These are phyloP conservation scores for Monilinia aucupariae DNA, from an alignment of 2,329 filamentous ascomycete genomes.

Conservation along the genomic window DNA sequence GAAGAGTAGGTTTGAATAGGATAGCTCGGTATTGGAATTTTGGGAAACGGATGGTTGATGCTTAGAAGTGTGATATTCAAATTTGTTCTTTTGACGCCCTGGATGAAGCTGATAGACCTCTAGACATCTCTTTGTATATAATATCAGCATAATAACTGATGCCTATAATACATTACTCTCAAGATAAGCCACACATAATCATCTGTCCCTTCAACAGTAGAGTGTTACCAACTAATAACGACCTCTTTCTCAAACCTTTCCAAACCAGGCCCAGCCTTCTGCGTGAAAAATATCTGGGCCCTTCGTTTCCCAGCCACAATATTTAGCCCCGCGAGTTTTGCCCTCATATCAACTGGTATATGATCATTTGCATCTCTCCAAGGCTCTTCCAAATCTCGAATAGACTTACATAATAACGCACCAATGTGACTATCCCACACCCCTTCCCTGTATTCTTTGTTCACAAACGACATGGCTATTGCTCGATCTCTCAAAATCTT, in stretches of 20 bases:
- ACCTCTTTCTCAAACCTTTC: neutral
- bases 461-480: slow-evolving; percentile 14
- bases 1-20: no score
- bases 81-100: no score
- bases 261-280: neutral
- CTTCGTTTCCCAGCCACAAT: neutral
- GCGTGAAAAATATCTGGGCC: slow-evolving; percentile 6
- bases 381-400: slow-evolving; percentile 19
- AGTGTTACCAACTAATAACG: neutral
- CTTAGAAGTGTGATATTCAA: no score
- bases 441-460: slow-evolving; percentile 19
- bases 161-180: no score
- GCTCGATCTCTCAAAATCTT: slow-evolving; percentile 13
- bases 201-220: no score
- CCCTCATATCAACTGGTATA: neutral
- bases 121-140: no score
- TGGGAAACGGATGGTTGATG: no score
- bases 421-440: slow-evolving; percentile 18
- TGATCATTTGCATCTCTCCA: slow-evolving; percentile 13
- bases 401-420: slow-evolving; percentile 8
- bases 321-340: neutral
- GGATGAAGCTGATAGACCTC: no score
- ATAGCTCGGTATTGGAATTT: no score
- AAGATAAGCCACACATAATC: no score
- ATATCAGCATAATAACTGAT: no score